A percentile compares a stretch with the other conserved stretches of the same genome.
phyloP scores from a whole-genome alignment of 768 basidiomycete species.

The Macrolepiota albuminosa region DNA sequence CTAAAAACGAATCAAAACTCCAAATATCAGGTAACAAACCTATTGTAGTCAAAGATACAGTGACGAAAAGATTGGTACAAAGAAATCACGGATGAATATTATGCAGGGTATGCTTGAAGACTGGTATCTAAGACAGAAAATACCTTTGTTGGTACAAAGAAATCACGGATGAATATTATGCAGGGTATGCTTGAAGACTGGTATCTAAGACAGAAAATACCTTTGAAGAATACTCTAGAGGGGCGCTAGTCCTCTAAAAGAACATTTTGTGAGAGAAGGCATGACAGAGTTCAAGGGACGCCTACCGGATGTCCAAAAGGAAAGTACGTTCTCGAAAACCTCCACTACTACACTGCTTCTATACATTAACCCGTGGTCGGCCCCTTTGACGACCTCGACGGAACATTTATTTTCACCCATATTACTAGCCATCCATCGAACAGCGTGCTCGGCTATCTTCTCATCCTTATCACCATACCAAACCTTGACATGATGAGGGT shows the following conservation, averaged over 20 bases:
- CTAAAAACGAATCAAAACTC: not conserved
- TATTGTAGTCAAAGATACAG: constrained; percentile 17
- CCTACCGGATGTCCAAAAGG: constrained; percentile 43
- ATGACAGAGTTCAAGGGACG: constrained; percentile 1
- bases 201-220: constrained; percentile 3
- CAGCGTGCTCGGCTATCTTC: constrained; percentile 85
- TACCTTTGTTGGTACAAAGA: constrained; percentile 1
- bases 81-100: not conserved
- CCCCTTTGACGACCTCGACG: constrained; percentile 80
- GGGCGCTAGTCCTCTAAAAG: constrained; percentile 1
- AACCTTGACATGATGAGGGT: constrained; percentile 71
- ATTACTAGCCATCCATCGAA: constrained; percentile 87
- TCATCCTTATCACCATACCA: constrained; percentile 96
- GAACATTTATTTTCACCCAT: constrained; percentile 73
- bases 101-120: constrained; percentile 10
- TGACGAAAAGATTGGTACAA: constrained; percentile 11
- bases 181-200: constrained; percentile 10
- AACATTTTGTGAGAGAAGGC: not conserved
- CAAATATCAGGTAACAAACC: constrained; percentile 7
- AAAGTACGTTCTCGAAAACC: constrained; percentile 66
- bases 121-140: constrained; percentile 6
- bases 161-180: not conserved
- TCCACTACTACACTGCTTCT: constrained; percentile 83
- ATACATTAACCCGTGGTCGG: constrained; percentile 94
- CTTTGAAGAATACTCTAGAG: not conserved